Percentiles rank a stretch among this genome's conserved stretches.
These are phyloP conservation scores for Suillus hirtellus DNA, from an alignment of 768 basidiomycete species.

Conservation along the genomic window DNA sequence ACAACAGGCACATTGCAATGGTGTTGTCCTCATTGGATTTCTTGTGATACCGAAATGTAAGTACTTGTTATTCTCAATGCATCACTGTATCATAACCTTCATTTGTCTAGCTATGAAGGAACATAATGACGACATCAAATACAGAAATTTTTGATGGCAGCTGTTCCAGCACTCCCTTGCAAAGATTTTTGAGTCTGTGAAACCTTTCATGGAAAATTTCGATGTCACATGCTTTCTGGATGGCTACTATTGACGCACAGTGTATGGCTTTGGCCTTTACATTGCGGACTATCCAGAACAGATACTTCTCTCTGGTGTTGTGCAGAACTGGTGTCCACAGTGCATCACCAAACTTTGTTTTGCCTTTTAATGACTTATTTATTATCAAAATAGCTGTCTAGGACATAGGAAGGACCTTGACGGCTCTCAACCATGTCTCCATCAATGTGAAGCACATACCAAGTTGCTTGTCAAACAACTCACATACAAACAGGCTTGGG, in stretches of 20 bases:
- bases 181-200: constrained; percentile 26
- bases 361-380: neutral
- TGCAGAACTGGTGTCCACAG: constrained; percentile 39
- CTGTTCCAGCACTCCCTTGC: constrained; percentile 33
- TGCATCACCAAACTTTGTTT: constrained; percentile 14
- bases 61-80: neutral
- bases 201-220: constrained; percentile 28
- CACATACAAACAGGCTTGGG: constrained; percentile 35
- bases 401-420: neutral
- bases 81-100: neutral
- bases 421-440: constrained; percentile 20
- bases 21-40: neutral
- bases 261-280: constrained; percentile 38
- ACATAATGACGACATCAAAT: neutral
- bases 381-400: neutral
- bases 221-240: constrained; percentile 28
- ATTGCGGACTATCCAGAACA: constrained; percentile 46
- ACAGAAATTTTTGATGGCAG: constrained; percentile 26
- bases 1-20: neutral
- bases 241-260: constrained; percentile 28
- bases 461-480: constrained; percentile 21
- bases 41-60: neutral
- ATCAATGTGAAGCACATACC: constrained; percentile 19
- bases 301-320: constrained; percentile 30
- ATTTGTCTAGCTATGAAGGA: neutral